A percentile compares a stretch with the other conserved stretches of the same genome.
phyloP scores from a whole-genome alignment of 495 filamentous ascomycete species.

The Pyronema omphalodes region DNA sequence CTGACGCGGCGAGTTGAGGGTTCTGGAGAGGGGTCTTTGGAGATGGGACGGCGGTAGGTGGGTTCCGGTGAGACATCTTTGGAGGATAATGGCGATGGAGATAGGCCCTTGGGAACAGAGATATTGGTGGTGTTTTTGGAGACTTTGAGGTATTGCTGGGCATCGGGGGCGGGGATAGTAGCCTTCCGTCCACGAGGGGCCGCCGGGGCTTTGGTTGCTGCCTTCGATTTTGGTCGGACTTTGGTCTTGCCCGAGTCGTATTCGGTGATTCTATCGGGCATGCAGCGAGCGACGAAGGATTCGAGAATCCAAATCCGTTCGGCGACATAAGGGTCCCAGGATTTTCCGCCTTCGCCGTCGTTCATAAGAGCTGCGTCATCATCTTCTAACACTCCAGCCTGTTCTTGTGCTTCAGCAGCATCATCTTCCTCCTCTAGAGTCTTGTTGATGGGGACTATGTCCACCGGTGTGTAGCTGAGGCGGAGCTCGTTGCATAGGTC shows the following conservation, averaged over 20 bases:
- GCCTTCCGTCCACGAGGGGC: no score
- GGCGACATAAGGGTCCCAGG: constrained; percentile 44
- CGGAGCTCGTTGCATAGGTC: constrained; percentile 62
- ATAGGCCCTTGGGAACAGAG: no score
- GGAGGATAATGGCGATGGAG: no score
- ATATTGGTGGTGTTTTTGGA: no score
- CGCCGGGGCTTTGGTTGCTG: not conserved
- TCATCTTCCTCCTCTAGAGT: constrained; percentile 45
- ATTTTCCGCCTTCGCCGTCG: constrained; percentile 38
- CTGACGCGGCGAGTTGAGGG: not conserved
- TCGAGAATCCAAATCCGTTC: constrained; percentile 66
- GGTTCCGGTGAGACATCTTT: no score
- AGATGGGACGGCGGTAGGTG: no score
- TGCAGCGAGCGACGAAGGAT: constrained; percentile 45
- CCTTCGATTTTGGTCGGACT: constrained; percentile 5
- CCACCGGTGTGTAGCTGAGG: constrained; percentile 53
- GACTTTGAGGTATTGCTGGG: no score
- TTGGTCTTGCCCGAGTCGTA: constrained; percentile 39
- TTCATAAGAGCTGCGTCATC: constrained; percentile 29
- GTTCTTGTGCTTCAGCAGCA: constrained; percentile 31
- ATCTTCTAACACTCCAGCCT: constrained; percentile 33
- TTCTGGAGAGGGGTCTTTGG: not conserved
- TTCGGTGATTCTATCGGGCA: constrained; percentile 52
- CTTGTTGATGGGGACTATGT: constrained; percentile 62
- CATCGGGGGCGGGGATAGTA: no score